Evolutionary conservation across 441 rosid species (phyloP), one percentile per base, ranked within the genome.

Genomic region (Mallotus japonicus): DNA sequence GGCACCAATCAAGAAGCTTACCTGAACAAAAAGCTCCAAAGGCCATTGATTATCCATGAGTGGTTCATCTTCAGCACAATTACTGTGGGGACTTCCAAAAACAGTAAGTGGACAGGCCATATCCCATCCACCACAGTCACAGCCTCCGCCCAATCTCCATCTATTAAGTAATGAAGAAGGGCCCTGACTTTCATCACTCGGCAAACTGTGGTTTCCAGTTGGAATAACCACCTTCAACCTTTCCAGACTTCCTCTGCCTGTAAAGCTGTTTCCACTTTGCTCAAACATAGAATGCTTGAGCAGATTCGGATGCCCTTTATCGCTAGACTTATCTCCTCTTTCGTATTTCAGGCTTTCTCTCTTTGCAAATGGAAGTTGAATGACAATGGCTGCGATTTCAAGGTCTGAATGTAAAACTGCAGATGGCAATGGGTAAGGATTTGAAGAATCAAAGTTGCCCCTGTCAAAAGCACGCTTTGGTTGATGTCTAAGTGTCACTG

Each of bases 111-210:
- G 93, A 72, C 99, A 95, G 44, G 84, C 94, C 98, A 93, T 93
- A 77, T 95, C 99, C 99, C 99, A 95, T 77, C 98, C 99, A 76
- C 99, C 97, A 69, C 99, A 95, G 72, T 95, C 98, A 77, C 99
- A 95, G 59, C 95, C 89, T 74, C 99, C 99, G 4, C 99, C 97
- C 3, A 76, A 75, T 70, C 97, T 93, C 96, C 97, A 95, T 78
- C 99, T 81, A 73, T 91, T 86, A 49, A 91, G 92, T 83, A 95
- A 78, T 20, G 95, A 85, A 12, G 89, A 89, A 73, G 98, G 97
- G 66, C 90, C 87, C 16, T 1, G 57, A 76, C 78, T 81, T 71
- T 86, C 87, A 60, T 79, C 76, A 69, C 58, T 76, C 13, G 98
- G 97, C 76, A 89, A 77, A 72, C 99, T 84, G 22, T 95, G 99